Evolutionary conservation across 345 rosid genomes (phyloP), one percentile per base, ranked within the genome.

Genomic region (Eucalyptus urophylla): DNA sequence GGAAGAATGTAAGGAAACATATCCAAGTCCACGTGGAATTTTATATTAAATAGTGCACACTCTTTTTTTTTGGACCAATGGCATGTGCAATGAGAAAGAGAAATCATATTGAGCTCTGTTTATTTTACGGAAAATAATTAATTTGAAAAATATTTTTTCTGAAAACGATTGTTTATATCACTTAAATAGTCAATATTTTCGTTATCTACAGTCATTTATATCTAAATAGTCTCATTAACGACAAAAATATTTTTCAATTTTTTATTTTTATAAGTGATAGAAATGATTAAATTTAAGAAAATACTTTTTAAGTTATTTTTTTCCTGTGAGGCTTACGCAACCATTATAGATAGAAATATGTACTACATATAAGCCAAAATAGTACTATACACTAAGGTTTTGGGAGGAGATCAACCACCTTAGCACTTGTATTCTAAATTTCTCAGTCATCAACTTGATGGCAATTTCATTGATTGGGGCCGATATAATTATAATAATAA

Each of bases 1-100:
- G 62, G 62, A 11, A 56, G 62, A 25, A 56, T 56, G 62, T 56
- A 56, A 56, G 12, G 29, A 56, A 33, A 33, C 81, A 33, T 8
- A 33, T 19, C 81, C 81, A 37, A 72, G 81, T 33, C 44, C 24
- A 69, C 80, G 24, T 31, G 80, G 13, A 33, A 69, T 31, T 69
- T 69, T 69, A 17, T 17, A 69, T 33, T 33, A 69, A 40, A 33
- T 33, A 17, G 25, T 16, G 44, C 12, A 33, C 1, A 8, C 40
- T 14, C 10, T 10, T 8, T 17, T 15, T 31, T 67, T n/a, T 0
- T 40, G 5, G 1, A 31, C 40, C 11, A 65, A 7, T 31, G 22
- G 4, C 80, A 31, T 67, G 33, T 16, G 22, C 43, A 67, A 56
- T 24, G 62, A 56, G 29, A 24, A 56, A 56, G 62, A 24, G 62